These are phyloP conservation scores for Reutealis trisperma DNA, from an alignment of 345 rosid species.

Conservation along the genomic window DNA sequence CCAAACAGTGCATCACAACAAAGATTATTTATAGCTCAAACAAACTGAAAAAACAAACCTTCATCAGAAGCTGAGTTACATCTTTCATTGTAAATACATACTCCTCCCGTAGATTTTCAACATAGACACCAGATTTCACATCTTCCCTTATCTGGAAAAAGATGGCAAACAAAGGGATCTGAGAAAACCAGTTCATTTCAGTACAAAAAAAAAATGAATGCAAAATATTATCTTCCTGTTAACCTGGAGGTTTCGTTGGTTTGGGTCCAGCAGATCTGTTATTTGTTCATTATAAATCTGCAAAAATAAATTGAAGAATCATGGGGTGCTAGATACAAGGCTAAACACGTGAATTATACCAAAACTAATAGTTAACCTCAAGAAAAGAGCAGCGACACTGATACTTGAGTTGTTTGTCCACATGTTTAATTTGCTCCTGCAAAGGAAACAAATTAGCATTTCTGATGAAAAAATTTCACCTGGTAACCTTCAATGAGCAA, in stretches of 20 bases:
- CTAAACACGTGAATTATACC: background rate
- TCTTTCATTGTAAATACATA: slow-evolving; percentile 80
- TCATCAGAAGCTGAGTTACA: slow-evolving; percentile 68
- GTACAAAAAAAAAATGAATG: background rate
- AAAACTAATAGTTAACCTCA: slow-evolving; percentile 53
- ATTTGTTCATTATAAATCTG: slow-evolving; percentile 99
- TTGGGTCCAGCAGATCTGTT: slow-evolving; percentile 92
- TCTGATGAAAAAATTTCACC: slow-evolving; percentile 10
- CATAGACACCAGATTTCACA: slow-evolving; percentile 88
- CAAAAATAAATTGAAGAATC: slow-evolving; percentile 32
- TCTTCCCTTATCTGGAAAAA: slow-evolving; percentile 90
- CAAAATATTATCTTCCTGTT: slow-evolving; percentile 19
- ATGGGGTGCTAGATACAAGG: slow-evolving; percentile 2
- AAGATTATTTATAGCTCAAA: slow-evolving; percentile 13
- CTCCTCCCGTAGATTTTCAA: slow-evolving; percentile 83
- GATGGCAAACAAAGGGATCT: slow-evolving; percentile 6
- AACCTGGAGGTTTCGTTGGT: slow-evolving; percentile 86
- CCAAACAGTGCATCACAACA: slow-evolving; percentile 3
- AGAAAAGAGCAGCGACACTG: slow-evolving; percentile 98
- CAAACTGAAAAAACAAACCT: slow-evolving; percentile 50
- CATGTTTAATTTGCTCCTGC: slow-evolving; percentile 88
- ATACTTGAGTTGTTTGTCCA: slow-evolving; percentile 80
- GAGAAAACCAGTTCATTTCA: slow-evolving; percentile 15
- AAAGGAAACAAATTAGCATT: slow-evolving; percentile 22
- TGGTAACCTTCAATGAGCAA: slow-evolving; percentile 4